Conservation (phyloP, 1,139 yeast species). For the Debaryomycetaceae sp. region DNA sequence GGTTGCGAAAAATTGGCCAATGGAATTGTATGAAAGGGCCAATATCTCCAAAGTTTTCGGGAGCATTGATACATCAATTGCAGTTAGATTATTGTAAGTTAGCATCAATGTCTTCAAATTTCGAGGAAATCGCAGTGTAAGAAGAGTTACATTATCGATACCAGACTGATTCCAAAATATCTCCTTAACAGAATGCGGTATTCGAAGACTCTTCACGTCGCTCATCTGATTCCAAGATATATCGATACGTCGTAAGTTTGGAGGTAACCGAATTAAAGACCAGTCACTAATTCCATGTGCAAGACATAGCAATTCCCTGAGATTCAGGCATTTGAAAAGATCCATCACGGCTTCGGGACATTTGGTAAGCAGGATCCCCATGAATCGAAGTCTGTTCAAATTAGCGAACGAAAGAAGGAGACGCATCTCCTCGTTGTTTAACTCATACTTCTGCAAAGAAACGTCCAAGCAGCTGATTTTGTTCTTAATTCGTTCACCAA, state of each 20-base stretch:
- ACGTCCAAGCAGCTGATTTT: constrained; percentile 19
- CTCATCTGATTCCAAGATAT: constrained; percentile 31
- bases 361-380: not conserved
- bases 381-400: constrained; percentile 27
- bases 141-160: constrained; percentile 13
- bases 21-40: constrained; percentile 25
- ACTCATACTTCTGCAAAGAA: constrained; percentile 24
- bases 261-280: constrained; percentile 22
- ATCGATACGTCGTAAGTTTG: constrained; percentile 25
- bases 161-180: constrained; percentile 32
- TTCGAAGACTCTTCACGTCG: constrained; percentile 11
- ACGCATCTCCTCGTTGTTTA: constrained; percentile 17
- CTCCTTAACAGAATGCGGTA: constrained; percentile 19
- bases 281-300: constrained; percentile 32
- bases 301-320: constrained; percentile 26
- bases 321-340: constrained; percentile 11
- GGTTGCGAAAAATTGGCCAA: constrained; percentile 7
- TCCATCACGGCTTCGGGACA: constrained; percentile 15
- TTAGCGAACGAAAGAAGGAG: constrained; percentile 23
- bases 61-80: constrained; percentile 19
- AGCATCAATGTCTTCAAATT: constrained; percentile 30
- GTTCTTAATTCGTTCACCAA: constrained; percentile 13
- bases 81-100: constrained; percentile 24
- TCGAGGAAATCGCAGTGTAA: constrained; percentile 15
- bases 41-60: constrained; percentile 26